These are phyloP conservation scores for Blastobotrys americana DNA, from an alignment of 805 yeast species.

Conservation along the genomic window DNA sequence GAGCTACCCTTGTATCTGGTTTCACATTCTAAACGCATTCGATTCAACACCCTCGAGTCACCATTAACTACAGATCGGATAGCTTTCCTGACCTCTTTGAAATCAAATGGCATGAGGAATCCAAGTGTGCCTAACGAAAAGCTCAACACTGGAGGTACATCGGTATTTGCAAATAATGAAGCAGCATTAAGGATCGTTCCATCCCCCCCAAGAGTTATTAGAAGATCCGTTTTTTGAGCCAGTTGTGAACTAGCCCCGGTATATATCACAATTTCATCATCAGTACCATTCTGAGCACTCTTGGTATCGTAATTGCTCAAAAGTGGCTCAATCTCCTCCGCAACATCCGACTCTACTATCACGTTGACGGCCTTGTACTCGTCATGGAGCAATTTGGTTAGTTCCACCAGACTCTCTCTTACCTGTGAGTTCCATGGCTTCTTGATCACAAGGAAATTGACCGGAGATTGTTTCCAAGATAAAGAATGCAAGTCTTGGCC, in stretches of 20 bases:
- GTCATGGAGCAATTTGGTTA: constrained; percentile 37
- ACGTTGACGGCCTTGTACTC: constrained; percentile 68
- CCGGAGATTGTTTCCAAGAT: constrained; percentile 65
- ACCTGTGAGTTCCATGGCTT: constrained; percentile 74
- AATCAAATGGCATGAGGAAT: constrained; percentile 80
- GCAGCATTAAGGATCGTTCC: constrained; percentile 87
- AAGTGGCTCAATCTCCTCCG: constrained; percentile 48
- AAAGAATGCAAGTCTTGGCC: constrained; percentile 26
- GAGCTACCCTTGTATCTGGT: constrained; percentile 34
- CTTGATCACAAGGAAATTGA: constrained; percentile 72
- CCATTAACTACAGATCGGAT: constrained; percentile 61
- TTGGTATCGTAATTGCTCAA: constrained; percentile 10
- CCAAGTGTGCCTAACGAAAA: constrained; percentile 91
- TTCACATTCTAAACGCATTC: constrained; percentile 72
- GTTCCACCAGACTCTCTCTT: constrained; percentile 54
- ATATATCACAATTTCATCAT: constrained; percentile 33
- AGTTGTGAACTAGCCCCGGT: constrained; percentile 57
- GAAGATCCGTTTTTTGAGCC: constrained; percentile 60
- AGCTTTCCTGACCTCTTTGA: constrained; percentile 49
- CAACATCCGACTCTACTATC: constrained; percentile 67
- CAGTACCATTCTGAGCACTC: constrained; percentile 5
- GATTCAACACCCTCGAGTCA: constrained; percentile 62
- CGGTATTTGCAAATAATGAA: constrained; percentile 56
- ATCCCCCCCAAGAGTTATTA: constrained; percentile 93
- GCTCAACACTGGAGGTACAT: constrained; percentile 79